phyloP scores from a whole-genome alignment of 345 rosid species.

The Euphorbia tirucalli region DNA sequence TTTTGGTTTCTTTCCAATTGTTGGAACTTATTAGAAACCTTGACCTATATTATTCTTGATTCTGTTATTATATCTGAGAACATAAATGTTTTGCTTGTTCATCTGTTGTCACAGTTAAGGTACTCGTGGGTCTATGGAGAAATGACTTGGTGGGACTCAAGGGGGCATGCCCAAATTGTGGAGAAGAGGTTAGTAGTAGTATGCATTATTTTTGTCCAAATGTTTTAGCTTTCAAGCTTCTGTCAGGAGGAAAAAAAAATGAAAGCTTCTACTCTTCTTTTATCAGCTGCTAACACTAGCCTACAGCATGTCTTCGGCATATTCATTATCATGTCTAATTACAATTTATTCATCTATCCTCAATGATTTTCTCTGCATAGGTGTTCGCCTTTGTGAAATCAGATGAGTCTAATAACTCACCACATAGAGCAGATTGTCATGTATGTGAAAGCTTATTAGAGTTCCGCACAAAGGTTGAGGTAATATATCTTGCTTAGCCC shows the following conservation, averaged over 20 bases:
- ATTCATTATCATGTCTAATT: constrained; percentile 6
- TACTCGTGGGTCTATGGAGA: constrained; percentile 82
- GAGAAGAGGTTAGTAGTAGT: constrained; percentile 77
- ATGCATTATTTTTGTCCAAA: not conserved
- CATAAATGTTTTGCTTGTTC: not conserved
- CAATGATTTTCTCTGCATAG: constrained; percentile 33
- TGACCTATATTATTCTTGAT: not conserved
- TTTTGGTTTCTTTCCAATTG: not conserved
- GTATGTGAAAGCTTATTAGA: constrained; percentile 80
- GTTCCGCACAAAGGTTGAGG: constrained; percentile 86
- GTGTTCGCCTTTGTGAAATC: constrained; percentile 87
- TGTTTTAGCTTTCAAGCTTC: not conserved
- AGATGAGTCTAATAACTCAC: constrained; percentile 50
- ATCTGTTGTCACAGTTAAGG: constrained; percentile 49
- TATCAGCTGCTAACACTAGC: not conserved
- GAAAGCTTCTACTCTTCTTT: constrained; percentile 12
- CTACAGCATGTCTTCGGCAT: not conserved
- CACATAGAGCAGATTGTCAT: constrained; percentile 89
- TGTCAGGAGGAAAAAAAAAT: not conserved
- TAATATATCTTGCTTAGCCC: constrained; percentile 25
- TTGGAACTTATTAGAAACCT: not conserved
- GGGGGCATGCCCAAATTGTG: constrained; percentile 95
- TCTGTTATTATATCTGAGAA: not conserved
- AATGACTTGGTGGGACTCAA: constrained; percentile 82
- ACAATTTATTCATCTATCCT: not conserved